Conservation (phyloP, 2,329 filamentous ascomycete species). For the Colletotrichum filicis region DNA sequence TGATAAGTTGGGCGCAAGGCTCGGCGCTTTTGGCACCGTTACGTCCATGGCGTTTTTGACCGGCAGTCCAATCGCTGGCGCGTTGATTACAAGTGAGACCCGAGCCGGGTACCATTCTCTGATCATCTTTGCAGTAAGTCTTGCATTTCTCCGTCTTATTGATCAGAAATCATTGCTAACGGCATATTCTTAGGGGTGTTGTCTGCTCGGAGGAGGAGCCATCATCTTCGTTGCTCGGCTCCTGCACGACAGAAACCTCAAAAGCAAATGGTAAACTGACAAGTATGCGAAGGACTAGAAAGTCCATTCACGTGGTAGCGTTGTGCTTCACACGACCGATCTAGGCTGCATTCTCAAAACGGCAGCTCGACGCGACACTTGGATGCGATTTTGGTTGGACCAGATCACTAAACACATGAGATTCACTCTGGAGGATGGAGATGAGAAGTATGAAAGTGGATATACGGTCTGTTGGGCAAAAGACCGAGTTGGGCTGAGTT, state of each 20-base stretch:
- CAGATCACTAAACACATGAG: background rate
- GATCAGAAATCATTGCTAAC: background rate
- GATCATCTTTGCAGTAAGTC: background rate
- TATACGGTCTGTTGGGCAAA: background rate
- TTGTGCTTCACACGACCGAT: background rate
- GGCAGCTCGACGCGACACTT: background rate
- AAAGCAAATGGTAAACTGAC: background rate
- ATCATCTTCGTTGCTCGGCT: background rate
- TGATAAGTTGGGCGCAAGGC: background rate
- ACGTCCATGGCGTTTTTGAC: background rate
- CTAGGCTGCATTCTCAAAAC: background rate
- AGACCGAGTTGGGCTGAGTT: background rate
- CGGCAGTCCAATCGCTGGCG: background rate
- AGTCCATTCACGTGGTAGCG: background rate
- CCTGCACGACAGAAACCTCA: background rate
- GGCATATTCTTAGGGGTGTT: background rate
- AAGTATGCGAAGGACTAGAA: background rate
- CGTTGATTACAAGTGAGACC: background rate
- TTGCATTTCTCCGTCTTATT: background rate
- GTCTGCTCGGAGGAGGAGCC: background rate
- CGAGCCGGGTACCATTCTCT: background rate
- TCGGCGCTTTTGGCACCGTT: background rate
- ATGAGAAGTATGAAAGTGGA: background rate
- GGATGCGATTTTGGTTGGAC: background rate
- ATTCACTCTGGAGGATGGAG: background rate